A percentile compares a stretch with the other conserved stretches of the same genome.
Conservation (phyloP, 2,329 filamentous ascomycete species). For the Clonostachys rosea region DNA sequence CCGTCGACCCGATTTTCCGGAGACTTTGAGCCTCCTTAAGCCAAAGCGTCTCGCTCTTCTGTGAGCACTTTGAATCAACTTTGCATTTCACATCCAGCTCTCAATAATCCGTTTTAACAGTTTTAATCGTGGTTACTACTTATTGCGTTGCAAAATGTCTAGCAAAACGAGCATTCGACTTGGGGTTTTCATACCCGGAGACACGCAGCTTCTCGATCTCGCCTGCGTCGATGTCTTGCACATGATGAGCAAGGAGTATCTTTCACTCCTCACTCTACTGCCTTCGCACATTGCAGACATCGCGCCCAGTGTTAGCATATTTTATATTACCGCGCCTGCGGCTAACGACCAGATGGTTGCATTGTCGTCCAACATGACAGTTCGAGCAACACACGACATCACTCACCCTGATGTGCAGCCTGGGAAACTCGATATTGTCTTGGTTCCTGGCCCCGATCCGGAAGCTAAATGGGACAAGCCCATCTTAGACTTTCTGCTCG, state of each 20-base stretch:
- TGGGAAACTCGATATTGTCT: slow-evolving; percentile 43
- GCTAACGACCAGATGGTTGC: slow-evolving; percentile 24
- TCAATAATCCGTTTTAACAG: no score
- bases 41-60: no score
- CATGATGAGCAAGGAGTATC: slow-evolving; percentile 38
- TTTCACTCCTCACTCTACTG: slow-evolving; percentile 17
- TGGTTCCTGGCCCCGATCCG: slow-evolving; percentile 46
- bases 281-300: slow-evolving; percentile 28
- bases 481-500: slow-evolving; percentile 32
- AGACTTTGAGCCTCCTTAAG: no score
- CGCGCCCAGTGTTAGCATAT: slow-evolving; percentile 35
- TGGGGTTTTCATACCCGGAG: slow-evolving; percentile 44
- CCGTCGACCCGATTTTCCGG: no score
- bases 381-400: slow-evolving; percentile 37
- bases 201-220: slow-evolving; percentile 42
- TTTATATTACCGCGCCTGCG: slow-evolving; percentile 36
- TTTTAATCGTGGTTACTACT: no score
- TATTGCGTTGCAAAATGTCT: no score
- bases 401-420: slow-evolving; percentile 39
- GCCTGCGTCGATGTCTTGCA: slow-evolving; percentile 46
- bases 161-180: slow-evolving; percentile 24
- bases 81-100: no score
- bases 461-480: slow-evolving; percentile 17
- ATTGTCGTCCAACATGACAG: slow-evolving; percentile 30
- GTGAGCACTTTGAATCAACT: no score